These are phyloP conservation scores for Beauveria bassiana DNA, from an alignment of 2,329 filamentous ascomycete genomes.

Conservation along the genomic window DNA sequence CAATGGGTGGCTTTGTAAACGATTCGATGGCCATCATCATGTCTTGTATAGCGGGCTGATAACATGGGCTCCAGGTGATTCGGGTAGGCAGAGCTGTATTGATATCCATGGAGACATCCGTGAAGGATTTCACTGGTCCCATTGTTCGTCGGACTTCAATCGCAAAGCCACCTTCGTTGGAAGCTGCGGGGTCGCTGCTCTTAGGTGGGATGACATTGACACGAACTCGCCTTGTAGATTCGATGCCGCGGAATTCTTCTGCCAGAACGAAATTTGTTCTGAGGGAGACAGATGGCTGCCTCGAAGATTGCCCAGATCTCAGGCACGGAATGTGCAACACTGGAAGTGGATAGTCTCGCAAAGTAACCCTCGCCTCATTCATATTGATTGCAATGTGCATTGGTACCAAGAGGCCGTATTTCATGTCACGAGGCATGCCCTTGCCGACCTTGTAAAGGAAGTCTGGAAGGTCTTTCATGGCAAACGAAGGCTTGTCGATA, in stretches of 20 bases:
- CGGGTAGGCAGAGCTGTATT: conserved; percentile 87
- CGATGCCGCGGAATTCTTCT: conserved; percentile 77
- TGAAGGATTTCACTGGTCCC: conserved; percentile 92
- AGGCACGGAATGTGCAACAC: conserved; percentile 83
- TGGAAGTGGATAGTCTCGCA: conserved; percentile 91
- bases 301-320: conserved; percentile 68
- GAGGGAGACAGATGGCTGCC: conserved; percentile 73
- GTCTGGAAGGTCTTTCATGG: conserved; percentile 68
- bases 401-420: conserved; percentile 82
- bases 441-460: conserved; percentile 91
- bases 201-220: conserved; percentile 75
- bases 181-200: conserved; percentile 45
- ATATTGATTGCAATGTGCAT: conserved; percentile 85
- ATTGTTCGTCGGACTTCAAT: conserved; percentile 87
- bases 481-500: conserved; percentile 90
- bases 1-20: conserved; percentile 91
- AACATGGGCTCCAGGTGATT: conserved; percentile 95
- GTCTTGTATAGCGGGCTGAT: conserved; percentile 95
- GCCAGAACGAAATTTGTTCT: conserved; percentile 91
- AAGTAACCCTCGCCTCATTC: conserved; percentile 77
- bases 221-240: conserved; percentile 71
- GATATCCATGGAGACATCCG: conserved; percentile 83
- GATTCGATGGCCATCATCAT: conserved; percentile 99
- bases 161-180: conserved; percentile 59
- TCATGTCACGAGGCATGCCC: conserved; percentile 85